These are phyloP conservation scores for Pouteria campechiana DNA, from an alignment of 179 eudicot genomes.

Conservation along the genomic window DNA sequence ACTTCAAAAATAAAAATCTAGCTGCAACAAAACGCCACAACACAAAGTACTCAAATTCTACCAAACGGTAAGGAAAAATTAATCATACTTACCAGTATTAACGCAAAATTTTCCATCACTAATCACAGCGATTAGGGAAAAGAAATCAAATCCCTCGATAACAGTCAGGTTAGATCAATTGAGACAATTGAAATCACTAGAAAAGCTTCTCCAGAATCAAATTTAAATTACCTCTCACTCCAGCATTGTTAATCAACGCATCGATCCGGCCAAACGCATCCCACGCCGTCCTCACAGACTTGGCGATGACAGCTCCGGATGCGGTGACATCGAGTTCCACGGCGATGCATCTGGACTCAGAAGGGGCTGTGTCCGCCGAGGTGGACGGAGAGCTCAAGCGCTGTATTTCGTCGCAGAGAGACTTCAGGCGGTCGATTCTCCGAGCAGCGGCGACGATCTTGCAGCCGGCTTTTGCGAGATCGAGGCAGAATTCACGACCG, in stretches of 20 bases:
- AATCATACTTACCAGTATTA: too few relatives aligned
- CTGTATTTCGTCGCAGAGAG: slow-evolving; percentile 39
- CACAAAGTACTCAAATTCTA: too few relatives aligned
- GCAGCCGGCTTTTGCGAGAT: slow-evolving; percentile 55
- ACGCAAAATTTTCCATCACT: too few relatives aligned
- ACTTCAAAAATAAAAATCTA: too few relatives aligned
- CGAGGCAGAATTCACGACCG: slow-evolving; percentile 48
- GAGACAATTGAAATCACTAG: too few relatives aligned
- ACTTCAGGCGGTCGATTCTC: slow-evolving; percentile 31
- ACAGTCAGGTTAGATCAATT: too few relatives aligned
- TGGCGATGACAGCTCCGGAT: slow-evolving; percentile 27
- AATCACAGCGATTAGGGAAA: too few relatives aligned
- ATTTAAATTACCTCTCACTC: slow-evolving; percentile 39
- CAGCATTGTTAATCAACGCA: slow-evolving; percentile 70
- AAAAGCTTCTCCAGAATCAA: too few relatives aligned
- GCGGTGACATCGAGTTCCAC: slow-evolving; percentile 47
- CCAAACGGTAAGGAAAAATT: too few relatives aligned
- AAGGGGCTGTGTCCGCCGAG: neutral
- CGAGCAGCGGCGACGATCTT: slow-evolving; percentile 49
- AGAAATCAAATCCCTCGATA: too few relatives aligned
- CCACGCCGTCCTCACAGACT: slow-evolving; percentile 42
- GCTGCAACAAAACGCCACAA: too few relatives aligned
- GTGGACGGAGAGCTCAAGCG: slow-evolving; percentile 6
- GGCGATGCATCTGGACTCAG: slow-evolving; percentile 24
- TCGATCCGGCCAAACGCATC: slow-evolving; percentile 57